Base-by-base conservation (phyloP, 1,284 basidiomycete genomes). In the Heterobasidion occidentale region DNA sequence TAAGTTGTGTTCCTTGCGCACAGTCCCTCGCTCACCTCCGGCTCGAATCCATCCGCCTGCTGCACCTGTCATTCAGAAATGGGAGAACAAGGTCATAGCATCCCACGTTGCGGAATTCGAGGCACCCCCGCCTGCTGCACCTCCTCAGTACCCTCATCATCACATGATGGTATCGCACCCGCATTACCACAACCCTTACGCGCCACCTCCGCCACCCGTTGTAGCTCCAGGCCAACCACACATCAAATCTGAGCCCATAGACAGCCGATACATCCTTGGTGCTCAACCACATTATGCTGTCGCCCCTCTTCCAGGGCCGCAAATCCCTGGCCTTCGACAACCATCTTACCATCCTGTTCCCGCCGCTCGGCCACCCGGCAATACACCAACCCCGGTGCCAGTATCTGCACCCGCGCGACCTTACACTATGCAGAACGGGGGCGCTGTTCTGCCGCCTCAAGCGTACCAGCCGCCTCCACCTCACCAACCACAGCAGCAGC, bases 31-130 rank as follows among this genome's bases (percentile, higher is more conserved):
- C n/a, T 42, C 7, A 42, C n/a, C 38, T 42, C 7, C 38, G n/a
- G 3, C 38, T 12, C 27, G 27, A 27, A 27, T 27, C 27, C 27
- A 27, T 27, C 5, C 27, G 27, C 27, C 27, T 27, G 27, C 27
- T 27, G 27, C 27, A 27, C 27, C 27, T 27, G 27, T 5, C 3
- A 27, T 46, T 51, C 68, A 96, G 89, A 93, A 92, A 85, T 98
- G 95, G 95, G 90, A 98, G 70, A 80, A 79, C 66, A 96, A 96
- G 72, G 86, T 98, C 44, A 82, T 97, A 36, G 88, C 88, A 12
- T 95, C 94, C 1, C 87, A 91, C 64, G 95, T 97, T 15, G 95
- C 95, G 58, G 93, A 98, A 63, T 98, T 98, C 67, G 90, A 93
- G 63, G 71, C 81, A 0, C 78, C 80, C 27, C 69, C 71, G 3